These are phyloP conservation scores for Oryza australiensis DNA, from an alignment of 176 grass and related monocot species.

Conservation along the genomic window DNA sequence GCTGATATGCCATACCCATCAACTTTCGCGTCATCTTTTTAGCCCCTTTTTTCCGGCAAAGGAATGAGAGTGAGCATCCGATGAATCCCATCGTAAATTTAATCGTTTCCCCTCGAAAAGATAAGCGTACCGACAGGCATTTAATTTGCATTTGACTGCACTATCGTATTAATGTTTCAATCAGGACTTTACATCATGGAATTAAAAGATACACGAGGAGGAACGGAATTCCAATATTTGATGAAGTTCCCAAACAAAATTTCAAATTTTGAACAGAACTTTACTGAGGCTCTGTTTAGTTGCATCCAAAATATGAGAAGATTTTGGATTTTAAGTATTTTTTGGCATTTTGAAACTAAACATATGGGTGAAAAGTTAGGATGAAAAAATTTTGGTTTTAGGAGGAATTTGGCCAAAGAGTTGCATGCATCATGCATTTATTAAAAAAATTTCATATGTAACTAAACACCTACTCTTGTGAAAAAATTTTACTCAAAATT, in stretches of 20 bases:
- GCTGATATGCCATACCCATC: conserved; percentile 5
- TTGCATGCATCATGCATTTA: too few species aligned
- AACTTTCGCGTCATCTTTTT: not conserved
- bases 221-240: not conserved
- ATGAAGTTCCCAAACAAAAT: not conserved
- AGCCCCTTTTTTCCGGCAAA: not conserved
- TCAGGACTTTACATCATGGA: not conserved
- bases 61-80: conserved; percentile 7
- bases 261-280: not conserved
- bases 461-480: too few species aligned
- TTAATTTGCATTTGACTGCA: not conserved
- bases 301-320: too few species aligned
- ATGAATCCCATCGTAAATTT: conserved; percentile 12
- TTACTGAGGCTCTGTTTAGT: too few species aligned
- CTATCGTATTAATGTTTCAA: not conserved
- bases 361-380: too few species aligned
- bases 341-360: too few species aligned
- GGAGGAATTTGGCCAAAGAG: too few species aligned
- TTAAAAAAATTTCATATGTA: too few species aligned
- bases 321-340: too few species aligned
- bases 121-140: conserved; percentile 13
- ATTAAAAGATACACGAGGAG: not conserved
- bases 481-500: too few species aligned
- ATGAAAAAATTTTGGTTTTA: too few species aligned
- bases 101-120: not conserved